Conservation (phyloP, 176 grass and related monocot genomes). For the Raddia guianensis region DNA sequence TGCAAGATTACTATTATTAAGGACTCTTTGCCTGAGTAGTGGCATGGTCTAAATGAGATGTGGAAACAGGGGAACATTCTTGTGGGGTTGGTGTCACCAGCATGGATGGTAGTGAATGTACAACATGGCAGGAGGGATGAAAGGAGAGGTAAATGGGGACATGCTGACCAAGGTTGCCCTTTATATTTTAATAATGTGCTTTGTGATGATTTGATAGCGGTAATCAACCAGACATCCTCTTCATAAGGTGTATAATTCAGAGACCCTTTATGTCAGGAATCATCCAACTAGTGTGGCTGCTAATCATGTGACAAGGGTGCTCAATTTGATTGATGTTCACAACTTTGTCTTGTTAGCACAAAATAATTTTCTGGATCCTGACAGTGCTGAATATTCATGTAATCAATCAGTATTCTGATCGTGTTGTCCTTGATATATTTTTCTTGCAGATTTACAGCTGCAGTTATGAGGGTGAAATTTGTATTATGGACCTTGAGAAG, state of each 20-base stretch:
- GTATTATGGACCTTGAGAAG: conserved; percentile 79
- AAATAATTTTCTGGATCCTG: not conserved
- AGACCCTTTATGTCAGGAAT: not conserved
- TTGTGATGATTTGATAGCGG: not conserved
- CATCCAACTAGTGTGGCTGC: not conserved
- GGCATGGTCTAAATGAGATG: not conserved
- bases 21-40: not conserved
- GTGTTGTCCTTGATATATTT: conserved; percentile 14
- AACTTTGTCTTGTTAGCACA: not conserved
- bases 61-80: not conserved
- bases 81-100: not conserved
- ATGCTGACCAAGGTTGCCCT: not conserved
- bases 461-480: conserved; percentile 71
- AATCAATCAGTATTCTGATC: not conserved
- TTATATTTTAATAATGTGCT: not conserved
- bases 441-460: conserved; percentile 72
- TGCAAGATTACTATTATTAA: not conserved
- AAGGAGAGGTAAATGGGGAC: not conserved
- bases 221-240: not conserved
- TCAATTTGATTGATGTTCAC: not conserved
- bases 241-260: not conserved
- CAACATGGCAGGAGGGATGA: not conserved
- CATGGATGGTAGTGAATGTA: not conserved
- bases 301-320: not conserved
- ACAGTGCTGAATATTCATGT: not conserved